Evolutionary conservation across 768 basidiomycete genomes (phyloP).

Genomic region (Rhodocollybia butyracea): DNA sequence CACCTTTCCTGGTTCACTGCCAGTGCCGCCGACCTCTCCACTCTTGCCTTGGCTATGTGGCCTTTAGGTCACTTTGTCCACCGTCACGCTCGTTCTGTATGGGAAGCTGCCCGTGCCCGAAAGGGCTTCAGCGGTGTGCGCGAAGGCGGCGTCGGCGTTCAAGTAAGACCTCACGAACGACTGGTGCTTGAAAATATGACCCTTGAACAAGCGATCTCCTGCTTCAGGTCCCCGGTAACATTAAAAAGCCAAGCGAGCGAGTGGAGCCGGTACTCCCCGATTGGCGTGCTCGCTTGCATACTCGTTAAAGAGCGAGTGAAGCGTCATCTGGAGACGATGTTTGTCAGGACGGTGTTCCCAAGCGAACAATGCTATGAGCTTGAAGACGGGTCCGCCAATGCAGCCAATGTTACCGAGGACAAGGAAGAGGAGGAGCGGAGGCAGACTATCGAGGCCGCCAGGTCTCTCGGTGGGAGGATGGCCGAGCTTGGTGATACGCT

Average conservation of each 20-base stretch:
- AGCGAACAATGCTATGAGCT: conserved; percentile 6
- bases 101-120: conserved; percentile 26
- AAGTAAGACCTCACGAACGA: conserved; percentile 42
- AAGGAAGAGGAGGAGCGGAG: conserved; percentile 39
- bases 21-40: conserved; percentile 47
- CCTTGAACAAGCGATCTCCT: conserved; percentile 50
- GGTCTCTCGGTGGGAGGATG: conserved; percentile 58
- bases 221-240: conserved; percentile 23
- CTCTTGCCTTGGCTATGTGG: conserved; percentile 55
- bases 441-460: conserved; percentile 54
- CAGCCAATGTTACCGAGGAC: conserved; percentile 14
- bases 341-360: conserved; percentile 39
- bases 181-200: conserved; percentile 50
- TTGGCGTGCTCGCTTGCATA: conserved; percentile 48
- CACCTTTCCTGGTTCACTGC: conserved; percentile 35
- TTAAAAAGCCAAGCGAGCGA: conserved; percentile 14
- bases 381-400: neutral
- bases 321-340: conserved; percentile 50
- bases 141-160: conserved; percentile 6
- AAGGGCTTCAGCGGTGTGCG: conserved; percentile 12
- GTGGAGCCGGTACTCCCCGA: conserved; percentile 27
- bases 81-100: conserved; percentile 41
- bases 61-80: conserved; percentile 35
- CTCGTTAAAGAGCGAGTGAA: conserved; percentile 52
- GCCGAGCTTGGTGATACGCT: conserved; percentile 51